Evolutionary conservation across 306 rosid genomes (phyloP).

Genomic region (Trifolium repens): DNA sequence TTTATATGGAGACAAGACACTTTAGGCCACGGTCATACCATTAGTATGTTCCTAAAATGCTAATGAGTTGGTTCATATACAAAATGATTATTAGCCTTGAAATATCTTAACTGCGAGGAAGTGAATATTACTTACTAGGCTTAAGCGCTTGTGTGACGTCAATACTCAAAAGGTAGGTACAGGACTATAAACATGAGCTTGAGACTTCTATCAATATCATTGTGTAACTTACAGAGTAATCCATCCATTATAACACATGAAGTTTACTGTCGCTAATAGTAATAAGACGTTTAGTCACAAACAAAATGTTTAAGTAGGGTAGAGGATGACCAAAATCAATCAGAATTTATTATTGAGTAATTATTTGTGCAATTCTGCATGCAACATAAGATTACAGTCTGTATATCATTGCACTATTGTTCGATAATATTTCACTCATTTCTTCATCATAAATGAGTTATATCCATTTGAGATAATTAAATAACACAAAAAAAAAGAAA

Average conservation of each 20-base stretch:
- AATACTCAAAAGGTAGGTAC: neutral
- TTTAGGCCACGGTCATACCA: conserved; percentile 34
- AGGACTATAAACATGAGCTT: conserved; percentile 8
- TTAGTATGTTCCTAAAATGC: neutral
- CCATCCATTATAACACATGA: neutral
- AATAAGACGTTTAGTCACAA: neutral
- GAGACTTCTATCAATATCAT: conserved; percentile 13
- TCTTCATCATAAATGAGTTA: conserved; percentile 10
- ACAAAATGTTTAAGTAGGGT: no score
- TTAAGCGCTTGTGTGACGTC: conserved; percentile 28
- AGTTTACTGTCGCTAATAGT: no score
- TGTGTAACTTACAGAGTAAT: neutral
- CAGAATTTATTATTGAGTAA: no score
- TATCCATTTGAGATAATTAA: neutral
- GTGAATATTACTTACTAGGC: neutral
- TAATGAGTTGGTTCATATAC: conserved; percentile 25
- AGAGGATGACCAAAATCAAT: no score
- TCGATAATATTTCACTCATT: conserved; percentile 36
- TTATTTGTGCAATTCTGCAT: neutral
- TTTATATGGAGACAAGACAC: conserved; percentile 32
- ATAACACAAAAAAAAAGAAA: neutral
- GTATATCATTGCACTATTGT: conserved; percentile 17
- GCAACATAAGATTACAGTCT: neutral
- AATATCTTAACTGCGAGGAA: conserved; percentile 16
- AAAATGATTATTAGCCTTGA: conserved; percentile 35